These are phyloP conservation scores for Xylaria sp. DNA, from an alignment of 2,329 filamentous ascomycete genomes.

Conservation along the genomic window DNA sequence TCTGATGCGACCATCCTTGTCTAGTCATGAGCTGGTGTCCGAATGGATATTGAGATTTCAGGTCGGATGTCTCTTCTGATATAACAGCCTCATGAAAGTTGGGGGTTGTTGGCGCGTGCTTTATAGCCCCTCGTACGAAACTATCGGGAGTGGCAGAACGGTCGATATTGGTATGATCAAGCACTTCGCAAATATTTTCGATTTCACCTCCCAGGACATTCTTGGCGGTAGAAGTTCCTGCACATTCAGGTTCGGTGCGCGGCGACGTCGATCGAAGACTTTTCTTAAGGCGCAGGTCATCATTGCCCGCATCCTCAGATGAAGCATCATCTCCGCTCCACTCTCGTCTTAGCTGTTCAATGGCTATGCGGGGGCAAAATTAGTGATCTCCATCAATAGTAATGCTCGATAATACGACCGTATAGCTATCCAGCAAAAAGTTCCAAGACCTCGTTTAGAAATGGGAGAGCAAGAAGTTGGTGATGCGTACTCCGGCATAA, in stretches of 20 bases:
- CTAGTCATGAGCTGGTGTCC: conserved; percentile 21
- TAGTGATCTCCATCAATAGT: background rate
- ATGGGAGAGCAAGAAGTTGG: too few species aligned
- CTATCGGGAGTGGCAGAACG: conserved; percentile 19
- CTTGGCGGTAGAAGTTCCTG: background rate
- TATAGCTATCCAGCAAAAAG: too few species aligned
- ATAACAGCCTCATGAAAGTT: conserved; percentile 11
- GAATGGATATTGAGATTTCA: conserved; percentile 29
- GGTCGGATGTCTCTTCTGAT: background rate
- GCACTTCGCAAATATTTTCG: background rate
- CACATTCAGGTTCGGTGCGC: background rate
- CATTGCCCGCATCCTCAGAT: background rate
- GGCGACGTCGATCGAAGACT: background rate
- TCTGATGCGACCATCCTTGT: conserved; percentile 22
- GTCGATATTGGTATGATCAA: background rate
- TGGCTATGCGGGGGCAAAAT: conserved; percentile 4
- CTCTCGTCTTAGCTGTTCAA: conserved; percentile 21
- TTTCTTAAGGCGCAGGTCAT: background rate
- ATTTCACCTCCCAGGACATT: background rate
- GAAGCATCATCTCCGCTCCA: conserved; percentile 14
- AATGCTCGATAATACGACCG: too few species aligned
- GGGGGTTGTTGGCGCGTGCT: background rate
- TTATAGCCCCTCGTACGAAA: conserved; percentile 23
- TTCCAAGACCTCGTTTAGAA: background rate
- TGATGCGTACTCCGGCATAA: conserved; percentile 22